These are phyloP conservation scores for Stagonosporopsis cucurbitacearum DNA, from an alignment of 2,329 filamentous ascomycete genomes.

Conservation along the genomic window DNA sequence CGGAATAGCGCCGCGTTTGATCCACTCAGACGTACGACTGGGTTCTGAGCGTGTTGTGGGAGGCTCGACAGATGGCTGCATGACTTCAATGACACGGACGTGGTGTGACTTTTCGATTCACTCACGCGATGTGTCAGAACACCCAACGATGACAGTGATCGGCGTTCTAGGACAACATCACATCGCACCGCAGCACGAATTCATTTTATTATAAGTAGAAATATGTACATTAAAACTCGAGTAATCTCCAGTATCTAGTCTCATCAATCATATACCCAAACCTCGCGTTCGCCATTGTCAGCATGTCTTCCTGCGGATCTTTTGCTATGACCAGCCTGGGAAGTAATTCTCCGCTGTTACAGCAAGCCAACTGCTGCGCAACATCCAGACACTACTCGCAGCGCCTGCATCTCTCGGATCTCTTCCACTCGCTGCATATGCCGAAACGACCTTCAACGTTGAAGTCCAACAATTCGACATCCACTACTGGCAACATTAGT, in stretches of 20 bases:
- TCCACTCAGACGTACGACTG: neutral
- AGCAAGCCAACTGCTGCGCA: conserved; percentile 13
- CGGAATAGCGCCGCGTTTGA: neutral
- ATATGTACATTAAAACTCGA: conserved; percentile 15
- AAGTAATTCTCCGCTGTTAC: conserved; percentile 22
- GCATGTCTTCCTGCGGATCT: conserved; percentile 18
- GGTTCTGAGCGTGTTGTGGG: neutral
- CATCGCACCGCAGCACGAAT: conserved; percentile 9
- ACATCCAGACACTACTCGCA: conserved; percentile 21
- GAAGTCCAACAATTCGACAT: conserved; percentile 1
- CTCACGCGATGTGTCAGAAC: conserved; percentile 18
- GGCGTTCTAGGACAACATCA: conserved; percentile 16
- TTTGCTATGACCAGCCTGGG: conserved; percentile 20
- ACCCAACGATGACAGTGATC: conserved; percentile 15
- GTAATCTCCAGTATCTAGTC: conserved; percentile 9
- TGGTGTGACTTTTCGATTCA: conserved; percentile 20
- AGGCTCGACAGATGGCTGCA: conserved; percentile 3
- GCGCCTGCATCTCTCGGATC: conserved; percentile 15
- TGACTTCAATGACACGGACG: conserved; percentile 15
- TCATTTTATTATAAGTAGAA: neutral
- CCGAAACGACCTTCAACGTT: neutral
- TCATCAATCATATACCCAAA: neutral
- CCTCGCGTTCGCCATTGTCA: neutral
- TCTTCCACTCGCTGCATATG: conserved; percentile 8
- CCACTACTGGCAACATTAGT: neutral